Base-by-base conservation (phyloP, 2,329 filamentous ascomycete species). In the Tolypocladium sp. region DNA sequence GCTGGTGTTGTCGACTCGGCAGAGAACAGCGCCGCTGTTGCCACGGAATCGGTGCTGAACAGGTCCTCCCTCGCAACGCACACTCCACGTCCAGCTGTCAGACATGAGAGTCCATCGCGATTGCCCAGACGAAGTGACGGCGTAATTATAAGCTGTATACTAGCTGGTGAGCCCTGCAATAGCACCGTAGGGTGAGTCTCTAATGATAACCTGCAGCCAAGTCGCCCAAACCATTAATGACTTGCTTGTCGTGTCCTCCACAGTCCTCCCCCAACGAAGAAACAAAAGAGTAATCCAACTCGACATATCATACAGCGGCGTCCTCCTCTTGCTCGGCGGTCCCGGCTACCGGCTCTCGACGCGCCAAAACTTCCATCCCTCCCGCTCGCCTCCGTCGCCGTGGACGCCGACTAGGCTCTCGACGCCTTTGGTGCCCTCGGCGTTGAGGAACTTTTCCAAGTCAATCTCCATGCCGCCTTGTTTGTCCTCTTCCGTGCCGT, bases 401-500 rank as follows among this genome's bases (percentile, higher is more conserved):
- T 83, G 82, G 2, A 96, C 91, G 20, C 93, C 92, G 0, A 97
- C 93, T 46, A 99, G 77, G 66, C 82, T 82, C 73, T 97, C 93
- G 25, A 99, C 89, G 0, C 90, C 94, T 58, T 92, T 88, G 42
- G 87, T 89, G 1, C 90, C 92, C 57, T 91, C 84, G 0, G 91
- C 94, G 59, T 87, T 90, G 58, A 97, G 79, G 71, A 99, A 85
- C 60, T 79, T 80, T 60, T 97, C 91, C 67, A 93, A 82, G 67
- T 96, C 90, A 68, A 99, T 97, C 74, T 97, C 92, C 77, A 94
- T 91, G 30, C 91, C 91, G 40, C 91, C 91, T 63, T 91, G 84
- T 0, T 84, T 80, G 64, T 91, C 88, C 67, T 91, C 88, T 42
- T 88, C 86, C n/a, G 83, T 85, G 7, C 89, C 90, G 61, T 95